Evolutionary conservation across 2,329 filamentous ascomycete genomes (phyloP).

Genomic region (Aspergillus bombycis): DNA sequence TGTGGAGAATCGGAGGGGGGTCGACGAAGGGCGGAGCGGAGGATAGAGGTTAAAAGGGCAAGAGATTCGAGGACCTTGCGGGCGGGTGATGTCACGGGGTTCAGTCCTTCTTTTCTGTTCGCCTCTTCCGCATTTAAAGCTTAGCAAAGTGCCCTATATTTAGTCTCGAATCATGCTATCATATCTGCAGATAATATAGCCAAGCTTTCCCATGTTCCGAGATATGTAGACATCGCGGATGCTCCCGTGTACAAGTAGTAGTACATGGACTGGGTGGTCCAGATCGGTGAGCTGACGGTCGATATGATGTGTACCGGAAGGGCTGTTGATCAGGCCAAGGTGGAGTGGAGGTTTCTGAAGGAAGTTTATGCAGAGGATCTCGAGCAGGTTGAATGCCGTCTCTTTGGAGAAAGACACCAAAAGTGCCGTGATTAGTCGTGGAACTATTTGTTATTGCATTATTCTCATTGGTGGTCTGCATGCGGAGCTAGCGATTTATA

Average conservation of each 20-base stretch:
- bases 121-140: background rate
- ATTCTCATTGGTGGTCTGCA: background rate
- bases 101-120: background rate
- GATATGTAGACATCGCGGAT: too few relatives aligned
- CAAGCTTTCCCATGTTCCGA: background rate
- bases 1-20: background rate
- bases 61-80: conserved; percentile 1
- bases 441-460: background rate
- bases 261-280: too few relatives aligned
- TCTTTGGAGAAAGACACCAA: background rate
- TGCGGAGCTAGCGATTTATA: background rate
- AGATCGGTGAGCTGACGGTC: too few relatives aligned
- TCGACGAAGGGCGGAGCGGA: background rate
- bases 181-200: background rate
- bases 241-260: too few relatives aligned
- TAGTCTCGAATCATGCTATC: background rate
- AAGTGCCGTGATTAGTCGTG: background rate
- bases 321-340: too few relatives aligned
- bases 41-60: background rate
- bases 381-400: too few relatives aligned
- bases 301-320: too few relatives aligned
- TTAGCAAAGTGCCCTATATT: background rate
- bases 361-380: too few relatives aligned
- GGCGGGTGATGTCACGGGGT: conserved; percentile 4
- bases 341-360: too few relatives aligned